A percentile compares a stretch with the other conserved stretches of the same genome.
Evolutionary conservation across 306 rosid species (phyloP).

Genomic region (Prunus dulcis): DNA sequence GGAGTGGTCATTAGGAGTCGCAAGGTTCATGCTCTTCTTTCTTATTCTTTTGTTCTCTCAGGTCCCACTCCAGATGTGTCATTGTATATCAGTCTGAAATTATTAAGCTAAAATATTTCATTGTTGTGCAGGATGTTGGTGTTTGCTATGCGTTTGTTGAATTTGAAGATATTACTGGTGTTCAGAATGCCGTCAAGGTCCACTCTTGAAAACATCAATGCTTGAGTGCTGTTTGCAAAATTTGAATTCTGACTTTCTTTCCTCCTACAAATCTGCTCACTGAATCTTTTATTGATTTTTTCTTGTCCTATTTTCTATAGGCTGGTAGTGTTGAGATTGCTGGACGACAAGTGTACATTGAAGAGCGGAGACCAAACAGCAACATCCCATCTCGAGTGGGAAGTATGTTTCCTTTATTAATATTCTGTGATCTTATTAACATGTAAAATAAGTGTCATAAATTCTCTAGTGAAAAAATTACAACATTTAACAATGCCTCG

Average conservation of each 20-base stretch:
- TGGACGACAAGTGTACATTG: slow-evolving; percentile 85
- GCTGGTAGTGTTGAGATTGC: slow-evolving; percentile 71
- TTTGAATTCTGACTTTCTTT: not conserved
- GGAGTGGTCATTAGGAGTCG: slow-evolving; percentile 92
- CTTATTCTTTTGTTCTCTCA: not conserved
- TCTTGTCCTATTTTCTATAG: slow-evolving; percentile 28
- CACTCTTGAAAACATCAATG: not conserved
- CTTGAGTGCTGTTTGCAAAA: not conserved
- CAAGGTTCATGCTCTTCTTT: slow-evolving; percentile 55
- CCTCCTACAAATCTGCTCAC: not conserved
- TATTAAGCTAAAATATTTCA: slow-evolving; percentile 22
- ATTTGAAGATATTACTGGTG: slow-evolving; percentile 81
- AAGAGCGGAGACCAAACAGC: slow-evolving; percentile 94
- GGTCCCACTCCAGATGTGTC: not conserved
- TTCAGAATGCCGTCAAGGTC: slow-evolving; percentile 91
- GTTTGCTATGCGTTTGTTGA: slow-evolving; percentile 97
- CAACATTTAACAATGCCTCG: not conserved
- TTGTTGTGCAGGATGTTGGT: slow-evolving; percentile 79
- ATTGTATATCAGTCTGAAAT: not conserved
- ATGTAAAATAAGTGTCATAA: not conserved
- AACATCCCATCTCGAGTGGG: slow-evolving; percentile 73
- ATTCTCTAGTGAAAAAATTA: not conserved
- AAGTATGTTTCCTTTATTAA: slow-evolving; percentile 45
- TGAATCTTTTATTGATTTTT: not conserved
- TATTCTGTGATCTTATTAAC: not conserved